A percentile compares a stretch with the other conserved stretches of the same genome.
These are phyloP conservation scores for Linum tenue DNA, from an alignment of 345 rosid species.

Conservation along the genomic window DNA sequence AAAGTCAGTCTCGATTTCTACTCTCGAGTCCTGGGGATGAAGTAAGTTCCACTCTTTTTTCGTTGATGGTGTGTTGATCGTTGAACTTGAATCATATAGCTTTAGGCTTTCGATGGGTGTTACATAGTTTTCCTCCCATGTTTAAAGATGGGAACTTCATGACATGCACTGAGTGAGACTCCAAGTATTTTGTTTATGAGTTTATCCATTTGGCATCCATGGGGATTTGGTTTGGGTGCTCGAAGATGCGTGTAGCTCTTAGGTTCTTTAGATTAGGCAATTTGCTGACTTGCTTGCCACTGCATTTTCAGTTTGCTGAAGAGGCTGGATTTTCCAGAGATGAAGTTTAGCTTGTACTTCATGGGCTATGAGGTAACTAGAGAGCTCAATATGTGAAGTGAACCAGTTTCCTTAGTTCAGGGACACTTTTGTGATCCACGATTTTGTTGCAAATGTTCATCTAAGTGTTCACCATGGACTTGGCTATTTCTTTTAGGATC, in stretches of 20 bases:
- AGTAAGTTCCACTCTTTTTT: constrained; percentile 40
- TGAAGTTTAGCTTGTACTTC: constrained; percentile 86
- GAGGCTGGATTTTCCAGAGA: constrained; percentile 82
- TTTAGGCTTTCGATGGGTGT: background rate
- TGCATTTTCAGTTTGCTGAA: constrained; percentile 53
- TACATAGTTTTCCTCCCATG: background rate
- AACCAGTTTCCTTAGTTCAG: background rate
- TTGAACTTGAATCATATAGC: background rate
- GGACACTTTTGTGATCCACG: background rate
- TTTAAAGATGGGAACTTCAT: background rate
- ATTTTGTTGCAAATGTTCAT: background rate
- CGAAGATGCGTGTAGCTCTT: too few species aligned
- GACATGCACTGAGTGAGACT: too few species aligned
- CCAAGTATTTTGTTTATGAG: too few species aligned
- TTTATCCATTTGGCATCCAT: too few species aligned
- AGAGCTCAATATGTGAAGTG: background rate
- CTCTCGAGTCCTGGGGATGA: constrained; percentile 89
- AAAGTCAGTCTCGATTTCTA: constrained; percentile 80
- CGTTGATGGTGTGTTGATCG: background rate
- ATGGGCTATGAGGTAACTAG: constrained; percentile 74
- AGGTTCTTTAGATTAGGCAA: too few species aligned
- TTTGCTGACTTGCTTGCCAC: too few species aligned
- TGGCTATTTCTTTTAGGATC: constrained; percentile 37
- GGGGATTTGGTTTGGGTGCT: too few species aligned
- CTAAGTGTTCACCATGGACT: background rate